These are phyloP conservation scores for Neurospora sp. DNA, from an alignment of 495 filamentous ascomycete species.

Conservation along the genomic window DNA sequence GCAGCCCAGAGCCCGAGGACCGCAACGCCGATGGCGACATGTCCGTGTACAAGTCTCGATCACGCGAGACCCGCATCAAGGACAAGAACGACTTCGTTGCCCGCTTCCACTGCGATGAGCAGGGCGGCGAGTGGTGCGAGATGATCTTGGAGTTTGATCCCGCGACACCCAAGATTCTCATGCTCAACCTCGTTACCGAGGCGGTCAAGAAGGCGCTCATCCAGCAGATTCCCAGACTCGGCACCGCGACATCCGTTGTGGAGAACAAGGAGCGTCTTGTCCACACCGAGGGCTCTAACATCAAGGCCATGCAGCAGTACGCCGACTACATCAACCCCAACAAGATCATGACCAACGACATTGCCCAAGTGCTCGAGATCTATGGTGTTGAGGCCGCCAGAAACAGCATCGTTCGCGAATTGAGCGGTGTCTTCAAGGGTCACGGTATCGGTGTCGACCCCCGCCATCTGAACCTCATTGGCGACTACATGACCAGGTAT, in stretches of 20 bases:
- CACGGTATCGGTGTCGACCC: constrained; percentile 92
- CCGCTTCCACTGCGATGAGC: constrained; percentile 71
- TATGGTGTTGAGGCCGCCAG: constrained; percentile 95
- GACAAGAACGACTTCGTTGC: constrained; percentile 53
- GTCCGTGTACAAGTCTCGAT: constrained; percentile 21
- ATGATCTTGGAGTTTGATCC: constrained; percentile 78
- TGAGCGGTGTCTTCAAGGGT: constrained; percentile 74
- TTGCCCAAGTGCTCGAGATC: constrained; percentile 66
- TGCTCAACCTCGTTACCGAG: constrained; percentile 78
- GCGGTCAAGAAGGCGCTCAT: constrained; percentile 69
- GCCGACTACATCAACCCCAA: constrained; percentile 80
- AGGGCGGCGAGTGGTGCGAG: constrained; percentile 60
- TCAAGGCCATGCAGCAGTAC: constrained; percentile 82
- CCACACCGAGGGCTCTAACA: constrained; percentile 75
- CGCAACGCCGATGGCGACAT: constrained; percentile 35
- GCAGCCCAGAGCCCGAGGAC: constrained; percentile 36
- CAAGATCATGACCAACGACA: constrained; percentile 83
- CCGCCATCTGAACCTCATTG: constrained; percentile 89
- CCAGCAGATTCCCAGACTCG: constrained; percentile 71
- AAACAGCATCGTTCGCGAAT: constrained; percentile 74
- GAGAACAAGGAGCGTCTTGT: constrained; percentile 55
- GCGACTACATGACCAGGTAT: constrained; percentile 78
- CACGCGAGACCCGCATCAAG: constrained; percentile 58
- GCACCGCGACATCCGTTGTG: constrained; percentile 58
- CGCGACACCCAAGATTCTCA: constrained; percentile 77